Evolutionary conservation across 2,329 filamentous ascomycete species (phyloP).

Genomic region (Fusarium nelsonii): DNA sequence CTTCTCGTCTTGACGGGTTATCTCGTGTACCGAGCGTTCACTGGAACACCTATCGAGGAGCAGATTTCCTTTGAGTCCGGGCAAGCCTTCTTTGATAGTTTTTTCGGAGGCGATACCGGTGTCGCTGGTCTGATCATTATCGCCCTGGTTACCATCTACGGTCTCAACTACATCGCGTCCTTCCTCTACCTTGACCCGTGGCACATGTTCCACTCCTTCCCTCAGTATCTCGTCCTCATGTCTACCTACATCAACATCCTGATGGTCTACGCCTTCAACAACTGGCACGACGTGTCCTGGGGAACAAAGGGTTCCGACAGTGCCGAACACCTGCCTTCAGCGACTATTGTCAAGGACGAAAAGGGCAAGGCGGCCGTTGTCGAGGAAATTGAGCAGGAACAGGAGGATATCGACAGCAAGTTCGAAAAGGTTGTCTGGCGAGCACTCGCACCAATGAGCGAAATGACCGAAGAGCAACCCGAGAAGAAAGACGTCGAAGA

Average conservation of each 20-base stretch:
- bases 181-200: slow-evolving; percentile 46
- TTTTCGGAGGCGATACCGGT: slow-evolving; percentile 40
- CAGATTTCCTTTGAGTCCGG: slow-evolving; percentile 42
- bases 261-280: slow-evolving; percentile 47
- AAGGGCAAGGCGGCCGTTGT: slow-evolving; percentile 41
- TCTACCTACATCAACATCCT: slow-evolving; percentile 47
- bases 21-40: slow-evolving; percentile 44
- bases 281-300: slow-evolving; percentile 46
- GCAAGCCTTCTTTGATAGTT: slow-evolving; percentile 40
- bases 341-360: slow-evolving; percentile 39
- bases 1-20: slow-evolving; percentile 43
- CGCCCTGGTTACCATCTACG: slow-evolving; percentile 43
- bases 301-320: slow-evolving; percentile 45
- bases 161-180: slow-evolving; percentile 43
- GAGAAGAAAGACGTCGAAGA: slow-evolving; percentile 45
- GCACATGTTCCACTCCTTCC: slow-evolving; percentile 48
- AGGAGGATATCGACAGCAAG: slow-evolving; percentile 45
- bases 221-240: slow-evolving; percentile 45
- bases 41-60: slow-evolving; percentile 34
- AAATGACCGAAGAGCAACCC: slow-evolving; percentile 33
- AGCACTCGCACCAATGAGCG: slow-evolving; percentile 43
- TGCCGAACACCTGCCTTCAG: slow-evolving; percentile 40
- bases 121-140: slow-evolving; percentile 45
- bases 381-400: slow-evolving; percentile 43
- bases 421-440: slow-evolving; percentile 46